These are phyloP conservation scores for Sideroxylon spinosum DNA, from an alignment of 179 eudicot genomes.

Conservation along the genomic window DNA sequence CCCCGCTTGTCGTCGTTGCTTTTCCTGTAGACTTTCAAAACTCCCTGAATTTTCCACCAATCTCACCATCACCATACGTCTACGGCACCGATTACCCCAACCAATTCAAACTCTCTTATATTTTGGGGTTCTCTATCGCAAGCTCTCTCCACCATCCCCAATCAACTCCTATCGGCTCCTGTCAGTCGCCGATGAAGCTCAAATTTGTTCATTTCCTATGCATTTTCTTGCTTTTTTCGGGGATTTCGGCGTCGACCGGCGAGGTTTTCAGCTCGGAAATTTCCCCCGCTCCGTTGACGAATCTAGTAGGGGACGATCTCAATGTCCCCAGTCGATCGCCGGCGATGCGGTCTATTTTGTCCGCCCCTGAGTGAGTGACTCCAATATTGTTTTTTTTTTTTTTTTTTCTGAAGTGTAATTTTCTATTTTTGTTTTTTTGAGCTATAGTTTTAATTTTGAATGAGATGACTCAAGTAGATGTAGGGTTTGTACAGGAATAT, in stretches of 20 bases:
- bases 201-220: slow-evolving; percentile 16
- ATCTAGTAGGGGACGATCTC: slow-evolving; percentile 17
- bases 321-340: slow-evolving; percentile 2
- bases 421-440: background rate
- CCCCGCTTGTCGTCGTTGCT: background rate
- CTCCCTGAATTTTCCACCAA: background rate
- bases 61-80: background rate
- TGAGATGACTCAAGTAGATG: background rate
- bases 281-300: background rate
- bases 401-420: background rate
- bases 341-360: slow-evolving; percentile 21
- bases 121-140: background rate
- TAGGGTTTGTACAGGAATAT: too few species aligned
- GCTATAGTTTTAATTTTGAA: too few species aligned
- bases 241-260: slow-evolving; percentile 13
- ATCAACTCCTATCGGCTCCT: too few species aligned
- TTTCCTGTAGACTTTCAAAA: background rate
- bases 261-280: slow-evolving; percentile 17
- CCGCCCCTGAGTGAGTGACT: background rate
- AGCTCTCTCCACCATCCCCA: background rate
- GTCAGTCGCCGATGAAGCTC: slow-evolving; percentile 9
- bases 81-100: background rate
- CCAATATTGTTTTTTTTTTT: too few species aligned
- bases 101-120: slow-evolving; percentile 1
- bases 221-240: slow-evolving; percentile 15